Percentiles rank a stretch among this genome's conserved stretches.
These are phyloP conservation scores for Puccinia polysora DNA, from an alignment of 1,284 basidiomycete genomes.

Conservation along the genomic window DNA sequence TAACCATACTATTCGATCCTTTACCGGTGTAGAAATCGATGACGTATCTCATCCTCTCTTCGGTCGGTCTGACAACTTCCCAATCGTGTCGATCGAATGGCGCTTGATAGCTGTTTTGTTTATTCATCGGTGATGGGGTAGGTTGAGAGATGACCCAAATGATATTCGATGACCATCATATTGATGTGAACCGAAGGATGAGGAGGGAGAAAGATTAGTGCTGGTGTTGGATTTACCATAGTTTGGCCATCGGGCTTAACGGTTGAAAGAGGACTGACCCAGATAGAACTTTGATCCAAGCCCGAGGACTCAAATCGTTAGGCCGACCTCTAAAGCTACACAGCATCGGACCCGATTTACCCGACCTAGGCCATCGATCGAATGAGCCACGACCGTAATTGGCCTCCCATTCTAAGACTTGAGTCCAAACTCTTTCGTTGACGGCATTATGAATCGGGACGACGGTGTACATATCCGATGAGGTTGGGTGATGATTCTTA, in stretches of 20 bases:
- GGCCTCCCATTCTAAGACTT: slow-evolving; percentile 82
- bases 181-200: not conserved
- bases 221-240: no score
- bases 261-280: slow-evolving; percentile 61
- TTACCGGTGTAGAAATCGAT: slow-evolving; percentile 98
- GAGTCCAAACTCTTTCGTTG: slow-evolving; percentile 91
- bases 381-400: slow-evolving; percentile 33
- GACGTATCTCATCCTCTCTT: slow-evolving; percentile 76
- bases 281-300: slow-evolving; percentile 72
- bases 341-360: slow-evolving; percentile 50
- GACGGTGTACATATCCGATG: slow-evolving; percentile 82
- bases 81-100: slow-evolving; percentile 98
- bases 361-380: slow-evolving; percentile 41
- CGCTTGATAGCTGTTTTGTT: slow-evolving; percentile 70
- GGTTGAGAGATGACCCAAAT: not conserved
- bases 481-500: slow-evolving; percentile 69
- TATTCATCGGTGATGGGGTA: no score
- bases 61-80: slow-evolving; percentile 70
- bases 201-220: not conserved
- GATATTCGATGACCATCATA: not conserved
- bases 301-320: slow-evolving; percentile 69
- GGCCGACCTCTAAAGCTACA: slow-evolving; percentile 62
- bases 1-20: slow-evolving; percentile 51
- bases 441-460: slow-evolving; percentile 99
- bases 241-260: not conserved